These are phyloP conservation scores for Trapa incisa DNA, from an alignment of 345 rosid genomes.

Conservation along the genomic window DNA sequence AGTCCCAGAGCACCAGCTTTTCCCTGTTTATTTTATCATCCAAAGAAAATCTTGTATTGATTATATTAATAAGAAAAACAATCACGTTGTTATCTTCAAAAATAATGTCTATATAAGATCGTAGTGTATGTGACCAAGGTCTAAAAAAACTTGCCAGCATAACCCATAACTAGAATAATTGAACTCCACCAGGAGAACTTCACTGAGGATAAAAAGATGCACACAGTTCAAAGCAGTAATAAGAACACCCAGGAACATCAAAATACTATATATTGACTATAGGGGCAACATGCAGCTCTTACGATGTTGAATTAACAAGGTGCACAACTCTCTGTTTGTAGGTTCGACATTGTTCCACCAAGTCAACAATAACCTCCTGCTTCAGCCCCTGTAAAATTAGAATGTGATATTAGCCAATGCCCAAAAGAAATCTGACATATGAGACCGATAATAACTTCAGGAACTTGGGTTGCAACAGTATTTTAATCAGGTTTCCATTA, in stretches of 20 bases:
- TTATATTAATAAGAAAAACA: no score
- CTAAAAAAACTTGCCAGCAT: neutral
- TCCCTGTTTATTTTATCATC: neutral
- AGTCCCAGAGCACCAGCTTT: neutral
- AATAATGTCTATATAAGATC: neutral
- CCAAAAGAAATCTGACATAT: neutral
- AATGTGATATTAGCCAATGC: neutral
- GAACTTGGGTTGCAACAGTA: neutral
- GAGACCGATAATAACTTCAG: neutral
- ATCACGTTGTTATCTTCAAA: neutral
- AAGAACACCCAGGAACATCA: constrained; percentile 3
- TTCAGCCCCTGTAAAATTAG: constrained; percentile 51
- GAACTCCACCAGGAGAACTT: neutral
- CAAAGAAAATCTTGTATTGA: neutral
- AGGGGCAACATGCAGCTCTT: constrained; percentile 16
- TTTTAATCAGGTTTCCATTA: neutral
- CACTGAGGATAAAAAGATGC: neutral
- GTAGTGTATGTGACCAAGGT: neutral
- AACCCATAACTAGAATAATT: neutral
- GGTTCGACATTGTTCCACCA: constrained; percentile 92
- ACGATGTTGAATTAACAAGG: constrained; percentile 95
- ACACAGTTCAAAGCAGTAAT: neutral
- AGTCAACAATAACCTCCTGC: constrained; percentile 94
- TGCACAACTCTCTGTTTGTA: constrained; percentile 98
- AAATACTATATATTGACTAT: neutral